Evolutionary conservation across 495 filamentous ascomycete genomes (phyloP), one percentile per base, ranked within the genome.

Genomic region (Talaromyces proteolyticus): DNA sequence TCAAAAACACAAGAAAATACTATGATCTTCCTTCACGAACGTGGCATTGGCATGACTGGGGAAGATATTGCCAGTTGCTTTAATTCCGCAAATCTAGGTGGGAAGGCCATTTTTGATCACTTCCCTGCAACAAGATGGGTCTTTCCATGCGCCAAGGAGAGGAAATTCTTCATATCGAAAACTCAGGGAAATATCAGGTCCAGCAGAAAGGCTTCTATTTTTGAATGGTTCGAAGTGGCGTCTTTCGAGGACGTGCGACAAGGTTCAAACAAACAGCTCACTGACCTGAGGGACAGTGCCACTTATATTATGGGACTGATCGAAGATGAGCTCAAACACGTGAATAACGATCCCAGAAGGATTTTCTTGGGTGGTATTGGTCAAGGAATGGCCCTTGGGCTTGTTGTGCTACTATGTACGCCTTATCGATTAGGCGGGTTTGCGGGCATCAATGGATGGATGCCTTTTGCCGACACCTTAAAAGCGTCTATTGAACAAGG

Each of bases 21-120:
- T 0, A 61, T 78, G 34, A 78, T 87, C 51, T 67, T 85, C 36
- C 68, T 84, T 14, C 81, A 84, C 59, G 83, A 79, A 36, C 76
- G 80, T 19, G 77, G 75, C 43, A 79, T 77, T 61, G 77, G 75
- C 43, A 79, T 77, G 61, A 47, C 45, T 37, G 45, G 45, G 4
- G 25, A 25, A 14, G 24, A 47, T 2, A 24, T 47, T 39, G 24
- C 45, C 22, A 34, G 36, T 14, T 7, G 23, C 37, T 22, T 47
- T 14, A 67, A 58, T 29, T 73, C 73, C 1, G 37, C 55, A 16
- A 66, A 76, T 55, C 80, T 84, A 51, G 66, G 70, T 36, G 74
- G 78, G 5, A 55, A 60, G 16, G 62, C 38, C 21, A 47, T 75
- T 7, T 26, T 50, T 8, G 21, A 55, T 3, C 38, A 22, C n/a